Evolutionary conservation across 1,139 yeast genomes (phyloP).

Genomic region (Magnusiomyces clavatus): DNA sequence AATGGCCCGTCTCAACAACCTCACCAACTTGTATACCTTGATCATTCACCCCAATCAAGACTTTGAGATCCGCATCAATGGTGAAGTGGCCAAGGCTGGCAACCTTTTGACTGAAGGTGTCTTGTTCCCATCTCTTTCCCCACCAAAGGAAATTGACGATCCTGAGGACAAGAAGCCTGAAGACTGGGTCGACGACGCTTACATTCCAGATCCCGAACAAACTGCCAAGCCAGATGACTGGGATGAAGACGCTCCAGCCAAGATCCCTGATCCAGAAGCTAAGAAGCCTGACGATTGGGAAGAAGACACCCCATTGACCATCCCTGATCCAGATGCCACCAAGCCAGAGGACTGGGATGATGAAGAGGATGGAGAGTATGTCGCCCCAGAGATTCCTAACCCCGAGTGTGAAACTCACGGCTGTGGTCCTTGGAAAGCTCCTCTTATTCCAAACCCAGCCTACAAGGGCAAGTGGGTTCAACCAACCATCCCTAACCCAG

Average conservation of each 20-base stretch:
- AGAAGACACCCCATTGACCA: constrained; percentile 49
- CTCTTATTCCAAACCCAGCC: constrained; percentile 55
- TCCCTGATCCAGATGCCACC: constrained; percentile 57
- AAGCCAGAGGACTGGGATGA: constrained; percentile 80
- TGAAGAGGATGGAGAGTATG: constrained; percentile 81
- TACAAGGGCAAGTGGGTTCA: constrained; percentile 75
- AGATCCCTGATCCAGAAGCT: constrained; percentile 59
- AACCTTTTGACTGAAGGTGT: constrained; percentile 45
- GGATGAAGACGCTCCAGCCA: constrained; percentile 58
- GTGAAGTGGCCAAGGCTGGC: constrained; percentile 64
- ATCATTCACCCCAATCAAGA: constrained; percentile 55
- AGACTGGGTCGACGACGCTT: constrained; percentile 68
- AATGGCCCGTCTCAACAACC: constrained; percentile 48
- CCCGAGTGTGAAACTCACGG: constrained; percentile 66
- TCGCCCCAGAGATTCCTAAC: constrained; percentile 58
- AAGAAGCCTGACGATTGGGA: constrained; percentile 73
- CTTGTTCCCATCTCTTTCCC: constrained; percentile 57
- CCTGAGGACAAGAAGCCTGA: constrained; percentile 57
- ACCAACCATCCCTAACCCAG: constrained; percentile 62
- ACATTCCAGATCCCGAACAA: constrained; percentile 59
- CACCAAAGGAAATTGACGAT: constrained; percentile 58
- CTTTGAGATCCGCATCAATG: constrained; percentile 76
- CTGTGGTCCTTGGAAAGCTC: constrained; percentile 71
- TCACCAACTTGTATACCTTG: constrained; percentile 65
- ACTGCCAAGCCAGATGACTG: constrained; percentile 69